These are phyloP conservation scores for Fusarium sambucinum DNA, from an alignment of 2,329 filamentous ascomycete species.

Conservation along the genomic window DNA sequence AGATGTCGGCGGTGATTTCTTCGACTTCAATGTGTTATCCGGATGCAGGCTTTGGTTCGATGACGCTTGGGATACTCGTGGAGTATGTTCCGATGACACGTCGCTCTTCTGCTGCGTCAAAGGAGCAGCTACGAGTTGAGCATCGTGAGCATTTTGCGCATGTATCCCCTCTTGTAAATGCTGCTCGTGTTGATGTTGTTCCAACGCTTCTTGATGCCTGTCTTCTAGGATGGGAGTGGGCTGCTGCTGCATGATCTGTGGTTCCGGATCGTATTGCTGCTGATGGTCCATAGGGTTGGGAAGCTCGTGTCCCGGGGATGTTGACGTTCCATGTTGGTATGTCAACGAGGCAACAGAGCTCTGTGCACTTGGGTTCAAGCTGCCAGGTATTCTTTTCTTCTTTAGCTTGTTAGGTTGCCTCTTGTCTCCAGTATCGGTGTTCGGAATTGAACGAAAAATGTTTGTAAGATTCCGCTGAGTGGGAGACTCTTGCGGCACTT, in stretches of 20 bases:
- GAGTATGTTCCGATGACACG: slow-evolving; percentile 60
- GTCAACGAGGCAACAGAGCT: slow-evolving; percentile 85
- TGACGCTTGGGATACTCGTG: slow-evolving; percentile 60
- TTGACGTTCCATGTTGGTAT: slow-evolving; percentile 57
- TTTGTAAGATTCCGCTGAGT: slow-evolving; percentile 76
- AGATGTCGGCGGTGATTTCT: slow-evolving; percentile 80
- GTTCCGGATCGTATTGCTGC: slow-evolving; percentile 37
- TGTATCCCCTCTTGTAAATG: slow-evolving; percentile 19
- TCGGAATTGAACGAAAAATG: slow-evolving; percentile 78
- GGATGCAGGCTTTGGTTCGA: slow-evolving; percentile 58
- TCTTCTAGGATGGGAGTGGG: slow-evolving; percentile 42
- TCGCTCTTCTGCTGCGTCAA: slow-evolving; percentile 46
- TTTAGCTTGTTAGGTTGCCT: slow-evolving; percentile 89
- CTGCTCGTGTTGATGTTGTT: slow-evolving; percentile 31
- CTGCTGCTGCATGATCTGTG: slow-evolving; percentile 33
- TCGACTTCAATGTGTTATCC: slow-evolving; percentile 68
- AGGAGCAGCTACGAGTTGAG: slow-evolving; percentile 32
- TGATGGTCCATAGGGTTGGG: slow-evolving; percentile 61
- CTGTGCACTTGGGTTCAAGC: slow-evolving; percentile 86
- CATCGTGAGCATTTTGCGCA: slow-evolving; percentile 34
- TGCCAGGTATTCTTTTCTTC: slow-evolving; percentile 84
- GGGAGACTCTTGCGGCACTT: slow-evolving; percentile 55
- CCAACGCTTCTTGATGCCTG: slow-evolving; percentile 34
- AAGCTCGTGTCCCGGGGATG: slow-evolving; percentile 61
- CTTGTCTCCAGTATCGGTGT: slow-evolving; percentile 69